Conservation (phyloP, 1,284 basidiomycete genomes). For the Puccinia horiana region DNA sequence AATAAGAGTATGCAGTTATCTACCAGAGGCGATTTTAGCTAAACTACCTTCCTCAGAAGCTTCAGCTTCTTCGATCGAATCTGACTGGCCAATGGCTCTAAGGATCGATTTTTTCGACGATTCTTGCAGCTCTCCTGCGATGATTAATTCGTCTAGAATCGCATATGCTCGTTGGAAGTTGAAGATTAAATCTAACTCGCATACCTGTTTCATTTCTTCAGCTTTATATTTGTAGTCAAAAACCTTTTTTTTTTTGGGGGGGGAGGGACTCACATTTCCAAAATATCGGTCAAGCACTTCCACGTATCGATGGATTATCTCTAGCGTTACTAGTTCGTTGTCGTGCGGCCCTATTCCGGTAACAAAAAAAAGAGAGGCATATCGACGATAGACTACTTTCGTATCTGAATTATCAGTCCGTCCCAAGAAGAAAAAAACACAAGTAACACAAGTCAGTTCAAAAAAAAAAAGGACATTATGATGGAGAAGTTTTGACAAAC, state of each 20-base stretch:
- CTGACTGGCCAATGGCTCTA: conserved; percentile 68
- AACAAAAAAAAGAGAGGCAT: conserved; percentile 97
- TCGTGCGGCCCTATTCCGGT: conserved; percentile 84
- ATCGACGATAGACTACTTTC: conserved; percentile 95
- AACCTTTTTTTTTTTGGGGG: too few relatives aligned
- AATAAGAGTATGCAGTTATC: not conserved
- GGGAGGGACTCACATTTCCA: conserved; percentile 72
- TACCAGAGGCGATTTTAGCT: conserved; percentile 29
- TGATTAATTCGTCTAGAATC: conserved; percentile 97
- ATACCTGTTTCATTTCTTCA: too few relatives aligned
- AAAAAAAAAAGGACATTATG: not conserved
- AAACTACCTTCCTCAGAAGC: conserved; percentile 58
- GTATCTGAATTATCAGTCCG: conserved; percentile 64
- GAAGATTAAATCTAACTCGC: conserved; percentile 97
- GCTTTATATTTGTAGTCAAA: too few relatives aligned
- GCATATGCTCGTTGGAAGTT: conserved; percentile 98
- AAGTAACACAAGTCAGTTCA: not conserved
- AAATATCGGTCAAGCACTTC: conserved; percentile 99
- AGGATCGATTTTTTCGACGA: conserved; percentile 97
- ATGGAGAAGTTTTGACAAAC: conserved; percentile 62
- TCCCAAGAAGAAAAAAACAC: not conserved
- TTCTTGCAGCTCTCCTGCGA: conserved; percentile 96
- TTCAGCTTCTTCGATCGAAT: conserved; percentile 59
- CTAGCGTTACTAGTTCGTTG: conserved; percentile 88
- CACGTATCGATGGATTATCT: conserved; percentile 97